phyloP scores from a whole-genome alignment of 2,329 filamentous ascomycete genomes.

The Elsinoe perseae region DNA sequence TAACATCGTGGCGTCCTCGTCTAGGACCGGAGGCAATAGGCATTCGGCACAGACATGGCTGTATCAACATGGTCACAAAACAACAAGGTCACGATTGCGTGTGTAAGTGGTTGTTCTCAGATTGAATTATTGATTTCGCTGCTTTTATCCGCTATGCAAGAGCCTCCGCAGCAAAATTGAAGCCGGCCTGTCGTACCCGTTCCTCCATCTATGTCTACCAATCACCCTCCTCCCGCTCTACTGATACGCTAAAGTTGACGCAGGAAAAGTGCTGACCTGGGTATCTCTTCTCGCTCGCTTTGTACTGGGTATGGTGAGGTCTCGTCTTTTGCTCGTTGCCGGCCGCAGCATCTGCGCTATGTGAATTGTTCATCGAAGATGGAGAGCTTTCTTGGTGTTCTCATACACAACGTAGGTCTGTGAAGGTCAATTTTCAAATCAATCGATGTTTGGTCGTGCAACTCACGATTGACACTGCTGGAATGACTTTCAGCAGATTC shows the following conservation, averaged over 20 bases:
- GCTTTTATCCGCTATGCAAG: slow-evolving; percentile 2
- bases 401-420: slow-evolving; percentile 79
- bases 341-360: neutral
- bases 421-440: slow-evolving; percentile 30
- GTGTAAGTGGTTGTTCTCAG: neutral
- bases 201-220: neutral
- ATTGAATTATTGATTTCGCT: neutral
- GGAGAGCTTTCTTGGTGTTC: slow-evolving; percentile 69
- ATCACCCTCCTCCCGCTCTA: neutral
- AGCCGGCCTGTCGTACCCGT: slow-evolving; percentile 3
- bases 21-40: neutral
- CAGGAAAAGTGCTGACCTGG: slow-evolving; percentile 1
- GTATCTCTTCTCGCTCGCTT: slow-evolving; percentile 11
- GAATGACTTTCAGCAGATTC: slow-evolving; percentile 91
- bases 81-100: neutral
- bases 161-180: neutral
- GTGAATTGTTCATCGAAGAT: slow-evolving; percentile 22
- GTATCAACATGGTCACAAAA: slow-evolving; percentile 11
- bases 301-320: neutral
- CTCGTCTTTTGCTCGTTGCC: neutral
- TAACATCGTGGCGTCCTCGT: neutral
- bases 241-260: slow-evolving; percentile 9
- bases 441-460: neutral
- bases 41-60: neutral
- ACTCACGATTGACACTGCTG: slow-evolving; percentile 73